Evolutionary conservation across 768 basidiomycete genomes (phyloP), one percentile per base, ranked within the genome.

Genomic region (Obba rivulosa): DNA sequence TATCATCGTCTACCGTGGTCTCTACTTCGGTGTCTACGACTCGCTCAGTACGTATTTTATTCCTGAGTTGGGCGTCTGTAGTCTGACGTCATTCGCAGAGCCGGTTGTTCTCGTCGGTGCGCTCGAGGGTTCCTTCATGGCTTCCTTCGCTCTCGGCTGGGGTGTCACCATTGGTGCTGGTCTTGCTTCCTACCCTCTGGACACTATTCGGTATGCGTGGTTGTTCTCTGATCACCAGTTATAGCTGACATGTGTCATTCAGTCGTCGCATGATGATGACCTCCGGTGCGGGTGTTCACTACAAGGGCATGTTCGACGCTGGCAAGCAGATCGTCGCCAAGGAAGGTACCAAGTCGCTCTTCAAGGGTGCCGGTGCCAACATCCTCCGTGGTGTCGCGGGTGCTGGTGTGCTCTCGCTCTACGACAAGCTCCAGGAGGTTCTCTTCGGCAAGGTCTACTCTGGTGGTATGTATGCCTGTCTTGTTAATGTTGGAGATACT

Each of bases 251-350:
- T 60, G 62, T 18, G 17, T 62, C 59, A 11, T 66, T 57, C 60
- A 94, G 95, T 86, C 94, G 96, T 86, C 92, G 96, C 61, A 99
- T 99, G 96, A 99, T 99, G 96, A 98, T 98, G 95, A 98, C 96
- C 34, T 97, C 95, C 20, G 96, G 95, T 61, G 86, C 83, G 62
- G 80, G 81, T 62, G 83, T 87, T 53, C 93, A 97, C 85, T 98
- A 98, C 86, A 95, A 94, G 80, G 91, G 89, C 60, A 97, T 97
- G 93, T 87, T 95, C 70, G 94, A 98, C 64, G 94, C 94, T 65
- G 92, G 83, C 52, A 79, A 87, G 24, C 92, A 96, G 73, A 97
- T 99, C 66, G 63, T 97, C 61, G 84, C 83, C 66, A 95, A 95
- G 79, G 96, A 99, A 77, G 96, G 96, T 62, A 71, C 76, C 51